Evolutionary conservation across 148 eudicot genomes (phyloP).

Genomic region (Amaranthus cruentus): DNA sequence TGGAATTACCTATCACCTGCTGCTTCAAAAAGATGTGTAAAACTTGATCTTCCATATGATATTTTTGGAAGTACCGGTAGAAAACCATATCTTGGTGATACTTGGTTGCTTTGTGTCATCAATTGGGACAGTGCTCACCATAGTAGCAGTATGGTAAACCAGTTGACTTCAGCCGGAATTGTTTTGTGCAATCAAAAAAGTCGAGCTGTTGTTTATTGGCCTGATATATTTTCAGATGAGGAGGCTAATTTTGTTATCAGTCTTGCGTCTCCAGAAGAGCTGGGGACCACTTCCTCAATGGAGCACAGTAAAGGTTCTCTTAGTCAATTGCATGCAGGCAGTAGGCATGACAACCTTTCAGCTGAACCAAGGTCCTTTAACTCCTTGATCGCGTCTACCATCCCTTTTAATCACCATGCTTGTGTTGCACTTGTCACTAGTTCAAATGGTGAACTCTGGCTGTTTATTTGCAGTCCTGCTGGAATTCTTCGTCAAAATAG

Average conservation of each 20-base stretch:
- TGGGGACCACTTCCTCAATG: constrained; percentile 28
- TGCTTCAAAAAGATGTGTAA: constrained; percentile 64
- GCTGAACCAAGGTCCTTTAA: constrained; percentile 41
- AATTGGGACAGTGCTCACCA: constrained; percentile 48
- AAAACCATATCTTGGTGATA: constrained; percentile 33
- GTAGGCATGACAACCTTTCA: constrained; percentile 36
- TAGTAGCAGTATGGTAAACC: constrained; percentile 29
- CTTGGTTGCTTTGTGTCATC: constrained; percentile 64
- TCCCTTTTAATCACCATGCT: constrained; percentile 37
- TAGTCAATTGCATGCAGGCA: constrained; percentile 30
- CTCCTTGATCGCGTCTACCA: constrained; percentile 68
- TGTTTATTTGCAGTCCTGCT: constrained; percentile 59
- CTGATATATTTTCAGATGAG: constrained; percentile 56
- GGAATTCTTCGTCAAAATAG: constrained; percentile 45
- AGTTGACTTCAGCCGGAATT: constrained; percentile 56
- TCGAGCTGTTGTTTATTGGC: constrained; percentile 68
- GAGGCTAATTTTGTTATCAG: constrained; percentile 36
- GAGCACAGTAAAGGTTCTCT: constrained; percentile 37
- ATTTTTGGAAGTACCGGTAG: constrained; percentile 31
- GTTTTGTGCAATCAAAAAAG: constrained; percentile 62
- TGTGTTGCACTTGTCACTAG: constrained; percentile 81
- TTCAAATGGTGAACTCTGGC: constrained; percentile 76
- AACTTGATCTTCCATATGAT: constrained; percentile 62
- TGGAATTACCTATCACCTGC: constrained; percentile 81
- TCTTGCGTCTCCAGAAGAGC: constrained; percentile 44